A percentile compares a stretch with the other conserved stretches of the same genome.
Conservation (phyloP, 345 rosid genomes). For the Camelina sativa region DNA sequence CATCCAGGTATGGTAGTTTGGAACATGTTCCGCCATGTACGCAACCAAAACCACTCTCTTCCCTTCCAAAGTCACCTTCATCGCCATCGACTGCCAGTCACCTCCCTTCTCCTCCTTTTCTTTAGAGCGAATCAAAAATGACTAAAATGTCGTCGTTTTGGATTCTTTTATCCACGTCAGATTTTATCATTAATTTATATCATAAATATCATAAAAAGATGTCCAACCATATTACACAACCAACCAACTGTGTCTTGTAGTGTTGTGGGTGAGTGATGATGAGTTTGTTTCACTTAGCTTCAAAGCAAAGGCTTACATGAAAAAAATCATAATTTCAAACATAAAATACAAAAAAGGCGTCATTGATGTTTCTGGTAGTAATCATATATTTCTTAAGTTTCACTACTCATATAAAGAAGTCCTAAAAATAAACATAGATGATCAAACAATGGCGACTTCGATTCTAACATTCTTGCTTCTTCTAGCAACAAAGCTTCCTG, state of each 20-base stretch:
- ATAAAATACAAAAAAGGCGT: not conserved
- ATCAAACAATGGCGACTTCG: constrained; percentile 24
- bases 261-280: constrained; percentile 20
- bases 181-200: not conserved
- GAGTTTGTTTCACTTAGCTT: constrained; percentile 48
- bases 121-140: not conserved
- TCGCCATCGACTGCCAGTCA: constrained; percentile 27
- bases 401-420: constrained; percentile 14
- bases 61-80: constrained; percentile 76
- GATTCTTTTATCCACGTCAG: constrained; percentile 20
- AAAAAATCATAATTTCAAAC: constrained; percentile 27
- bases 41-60: constrained; percentile 78
- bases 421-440: constrained; percentile 12
- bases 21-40: constrained; percentile 80
- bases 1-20: constrained; percentile 89
- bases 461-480: constrained; percentile 41
- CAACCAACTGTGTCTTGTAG: constrained; percentile 34
- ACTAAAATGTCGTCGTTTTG: constrained; percentile 10
- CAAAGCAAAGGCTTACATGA: constrained; percentile 52
- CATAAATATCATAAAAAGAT: constrained; percentile 11
- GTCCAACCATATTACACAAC: constrained; percentile 42
- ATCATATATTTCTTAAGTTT: constrained; percentile 14
- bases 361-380: constrained; percentile 19
- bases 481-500: constrained; percentile 38
- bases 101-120: not conserved